These are phyloP conservation scores for Artemisia argyi DNA, from an alignment of 129 eudicot species.

Conservation along the genomic window DNA sequence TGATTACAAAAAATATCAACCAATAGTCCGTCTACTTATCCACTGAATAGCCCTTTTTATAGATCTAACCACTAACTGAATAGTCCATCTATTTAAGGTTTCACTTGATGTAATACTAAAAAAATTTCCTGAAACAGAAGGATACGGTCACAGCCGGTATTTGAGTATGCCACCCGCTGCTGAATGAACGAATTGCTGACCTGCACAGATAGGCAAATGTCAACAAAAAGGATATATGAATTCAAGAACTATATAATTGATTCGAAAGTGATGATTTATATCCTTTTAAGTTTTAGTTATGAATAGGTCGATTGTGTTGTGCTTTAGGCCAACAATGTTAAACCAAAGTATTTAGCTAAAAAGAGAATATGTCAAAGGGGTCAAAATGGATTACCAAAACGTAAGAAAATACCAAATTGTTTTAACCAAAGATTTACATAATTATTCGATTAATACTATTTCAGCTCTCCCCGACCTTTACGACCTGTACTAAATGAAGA, in stretches of 20 bases:
- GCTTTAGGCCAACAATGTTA: not conserved
- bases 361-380: not conserved
- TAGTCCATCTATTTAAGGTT: not conserved
- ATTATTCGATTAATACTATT: too few species aligned
- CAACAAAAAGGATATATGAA: not conserved
- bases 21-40: too few species aligned
- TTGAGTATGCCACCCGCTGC: conserved; percentile 84
- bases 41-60: too few species aligned
- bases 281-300: not conserved
- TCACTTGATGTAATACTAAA: not conserved
- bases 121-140: conserved; percentile 20
- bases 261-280: not conserved
- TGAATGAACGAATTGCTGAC: conserved; percentile 68
- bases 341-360: not conserved
- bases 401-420: too few species aligned
- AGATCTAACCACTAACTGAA: too few species aligned
- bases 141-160: conserved; percentile 94
- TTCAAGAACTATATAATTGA: not conserved
- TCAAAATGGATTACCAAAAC: not conserved
- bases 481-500: not conserved
- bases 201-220: conserved; percentile 41
- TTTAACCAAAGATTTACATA: too few species aligned
- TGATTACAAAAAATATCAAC: too few species aligned
- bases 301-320: not conserved
- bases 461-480: not conserved